A percentile compares a stretch with the other conserved stretches of the same genome.
These are phyloP conservation scores for Rhizopogon vinicolor DNA, from an alignment of 768 basidiomycete species.

Conservation along the genomic window DNA sequence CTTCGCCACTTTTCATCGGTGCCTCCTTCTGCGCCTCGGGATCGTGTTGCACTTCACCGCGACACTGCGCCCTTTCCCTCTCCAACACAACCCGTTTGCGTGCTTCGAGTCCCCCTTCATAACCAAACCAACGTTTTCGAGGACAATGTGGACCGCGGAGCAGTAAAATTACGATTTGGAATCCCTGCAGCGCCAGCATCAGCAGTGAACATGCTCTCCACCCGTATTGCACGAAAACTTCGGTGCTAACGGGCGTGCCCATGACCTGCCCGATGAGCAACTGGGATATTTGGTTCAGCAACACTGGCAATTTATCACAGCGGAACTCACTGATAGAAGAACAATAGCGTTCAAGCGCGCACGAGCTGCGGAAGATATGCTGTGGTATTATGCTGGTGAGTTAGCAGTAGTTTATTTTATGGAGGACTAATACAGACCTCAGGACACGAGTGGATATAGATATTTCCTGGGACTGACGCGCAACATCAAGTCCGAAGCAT, in stretches of 20 bases:
- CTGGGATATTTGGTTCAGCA: constrained; percentile 12
- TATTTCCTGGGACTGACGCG: constrained; percentile 70
- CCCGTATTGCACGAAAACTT: constrained; percentile 64
- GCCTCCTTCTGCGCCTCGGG: constrained; percentile 1
- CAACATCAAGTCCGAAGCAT: constrained; percentile 68
- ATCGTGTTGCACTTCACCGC: background rate
- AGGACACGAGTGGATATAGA: constrained; percentile 58
- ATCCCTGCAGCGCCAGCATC: constrained; percentile 53
- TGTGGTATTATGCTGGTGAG: constrained; percentile 7
- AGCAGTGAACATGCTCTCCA: constrained; percentile 66
- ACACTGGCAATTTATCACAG: background rate
- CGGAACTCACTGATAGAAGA: constrained; percentile 53
- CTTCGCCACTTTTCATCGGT: constrained; percentile 5
- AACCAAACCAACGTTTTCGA: constrained; percentile 54
- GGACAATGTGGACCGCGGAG: constrained; percentile 63
- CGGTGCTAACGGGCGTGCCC: constrained; percentile 71
- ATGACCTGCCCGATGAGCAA: constrained; percentile 80
- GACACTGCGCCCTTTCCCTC: background rate
- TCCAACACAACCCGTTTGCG: constrained; percentile 33
- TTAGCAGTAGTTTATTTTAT: background rate
- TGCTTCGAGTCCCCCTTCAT: constrained; percentile 49
- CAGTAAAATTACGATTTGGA: constrained; percentile 52
- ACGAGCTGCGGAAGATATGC: constrained; percentile 42
- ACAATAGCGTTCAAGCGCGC: constrained; percentile 75
- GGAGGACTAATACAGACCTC: constrained; percentile 28